A percentile compares a stretch with the other conserved stretches of the same genome.
Conservation (phyloP, 1,284 basidiomycete species). For the Mycocalia duriaeana region DNA sequence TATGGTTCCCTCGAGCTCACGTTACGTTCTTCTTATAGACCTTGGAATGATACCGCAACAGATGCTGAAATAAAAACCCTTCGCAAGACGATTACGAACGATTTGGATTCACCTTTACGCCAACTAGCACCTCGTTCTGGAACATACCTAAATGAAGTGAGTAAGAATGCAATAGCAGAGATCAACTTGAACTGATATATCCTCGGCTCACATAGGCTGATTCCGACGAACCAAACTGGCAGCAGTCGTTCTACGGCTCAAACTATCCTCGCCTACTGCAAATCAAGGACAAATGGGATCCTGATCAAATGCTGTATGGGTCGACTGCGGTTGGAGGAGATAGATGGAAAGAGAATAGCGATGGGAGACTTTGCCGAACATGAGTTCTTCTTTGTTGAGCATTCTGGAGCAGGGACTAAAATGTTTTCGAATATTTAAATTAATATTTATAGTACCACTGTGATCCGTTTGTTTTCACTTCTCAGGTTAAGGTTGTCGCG, state of each 20-base stretch:
- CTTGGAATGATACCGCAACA: not conserved
- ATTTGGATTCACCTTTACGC: not conserved
- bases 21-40: not conserved
- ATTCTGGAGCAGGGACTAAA: no score
- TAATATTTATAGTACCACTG: no score
- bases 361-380: constrained; percentile 14
- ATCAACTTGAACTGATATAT: not conserved
- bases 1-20: not conserved
- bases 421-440: no score
- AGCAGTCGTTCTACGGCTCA: constrained; percentile 16
- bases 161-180: not conserved
- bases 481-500: no score
- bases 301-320: constrained; percentile 18
- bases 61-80: not conserved
- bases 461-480: no score
- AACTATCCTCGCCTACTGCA: constrained; percentile 16
- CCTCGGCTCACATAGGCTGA: constrained; percentile 10
- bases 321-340: constrained; percentile 18
- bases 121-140: not conserved
- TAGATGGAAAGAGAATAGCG: constrained; percentile 13
- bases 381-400: not conserved
- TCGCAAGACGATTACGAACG: not conserved
- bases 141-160: constrained; percentile 1
- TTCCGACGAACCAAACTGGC: constrained; percentile 16
- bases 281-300: constrained; percentile 20